phyloP scores from a whole-genome alignment of 345 rosid species.

The Brassica juncea region DNA sequence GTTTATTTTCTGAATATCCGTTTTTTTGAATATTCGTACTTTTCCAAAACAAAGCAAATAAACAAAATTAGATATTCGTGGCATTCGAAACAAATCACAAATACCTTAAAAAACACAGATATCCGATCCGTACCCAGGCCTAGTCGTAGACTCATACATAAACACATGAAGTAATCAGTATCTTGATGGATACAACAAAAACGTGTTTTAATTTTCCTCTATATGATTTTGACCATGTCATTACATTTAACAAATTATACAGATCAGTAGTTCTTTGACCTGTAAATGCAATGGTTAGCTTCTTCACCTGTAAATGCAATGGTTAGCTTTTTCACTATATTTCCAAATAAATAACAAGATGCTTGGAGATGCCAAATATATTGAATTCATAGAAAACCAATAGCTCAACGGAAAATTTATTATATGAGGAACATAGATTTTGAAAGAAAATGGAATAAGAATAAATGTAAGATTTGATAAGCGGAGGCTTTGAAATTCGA shows the following conservation, averaged over 20 bases:
- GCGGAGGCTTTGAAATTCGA: slow-evolving; percentile 35
- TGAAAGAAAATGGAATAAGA: slow-evolving; percentile 28
- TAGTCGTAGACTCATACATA: too few relatives aligned
- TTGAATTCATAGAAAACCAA: slow-evolving; percentile 7
- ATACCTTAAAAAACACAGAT: too few relatives aligned
- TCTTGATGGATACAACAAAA: too few relatives aligned
- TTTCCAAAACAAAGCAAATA: too few relatives aligned
- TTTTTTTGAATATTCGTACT: too few relatives aligned
- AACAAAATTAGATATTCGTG: too few relatives aligned
- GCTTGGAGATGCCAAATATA: slow-evolving; percentile 19
- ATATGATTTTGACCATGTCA: background rate
- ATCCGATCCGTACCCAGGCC: too few relatives aligned
- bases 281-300: too few relatives aligned
- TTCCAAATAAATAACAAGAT: background rate
- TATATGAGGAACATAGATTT: slow-evolving; percentile 18
- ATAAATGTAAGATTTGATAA: slow-evolving; percentile 24
- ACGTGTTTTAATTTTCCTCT: too few relatives aligned
- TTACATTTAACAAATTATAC: background rate
- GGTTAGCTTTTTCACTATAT: background rate
- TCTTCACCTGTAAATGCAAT: background rate
- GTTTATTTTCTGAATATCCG: too few relatives aligned
- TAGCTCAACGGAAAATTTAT: background rate
- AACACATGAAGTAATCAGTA: too few relatives aligned
- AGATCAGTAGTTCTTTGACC: slow-evolving; percentile 3
- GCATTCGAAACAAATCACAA: too few relatives aligned